phyloP scores from a whole-genome alignment of 805 yeast species.

The Candida pseudoglaebosa region DNA sequence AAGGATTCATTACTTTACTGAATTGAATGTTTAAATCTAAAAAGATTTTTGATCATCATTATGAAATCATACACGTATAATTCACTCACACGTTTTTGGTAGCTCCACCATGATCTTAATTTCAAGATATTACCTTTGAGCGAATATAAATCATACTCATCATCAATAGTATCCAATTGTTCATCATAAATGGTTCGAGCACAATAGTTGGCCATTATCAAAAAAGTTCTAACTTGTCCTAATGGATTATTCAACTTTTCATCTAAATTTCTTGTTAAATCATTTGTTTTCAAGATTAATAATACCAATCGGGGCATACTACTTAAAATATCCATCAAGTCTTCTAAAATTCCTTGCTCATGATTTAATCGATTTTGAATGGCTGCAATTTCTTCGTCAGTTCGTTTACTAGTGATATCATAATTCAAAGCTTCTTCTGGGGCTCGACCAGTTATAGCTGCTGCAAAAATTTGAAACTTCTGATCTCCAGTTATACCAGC shows the following conservation, averaged over 20 bases:
- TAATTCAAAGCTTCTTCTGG: slow-evolving; percentile 68
- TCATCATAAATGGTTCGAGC: slow-evolving; percentile 76
- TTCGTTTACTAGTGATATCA: slow-evolving; percentile 51
- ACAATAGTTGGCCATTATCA: slow-evolving; percentile 88
- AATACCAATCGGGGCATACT: slow-evolving; percentile 82
- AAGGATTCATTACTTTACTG: too few species aligned
- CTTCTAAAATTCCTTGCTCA: slow-evolving; percentile 62
- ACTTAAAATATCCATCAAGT: slow-evolving; percentile 74
- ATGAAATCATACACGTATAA: slow-evolving; percentile 32
- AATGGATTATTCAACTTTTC: slow-evolving; percentile 77
- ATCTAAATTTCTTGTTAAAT: slow-evolving; percentile 83
- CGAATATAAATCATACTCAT: slow-evolving; percentile 16
- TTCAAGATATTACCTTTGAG: slow-evolving; percentile 13
- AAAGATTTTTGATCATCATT: slow-evolving; percentile 17
- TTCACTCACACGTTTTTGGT: slow-evolving; percentile 27
- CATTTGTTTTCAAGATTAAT: slow-evolving; percentile 88
- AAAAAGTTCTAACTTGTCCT: slow-evolving; percentile 82
- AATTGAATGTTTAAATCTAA: slow-evolving; percentile 1
- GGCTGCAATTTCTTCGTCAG: slow-evolving; percentile 56
- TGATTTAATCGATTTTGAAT: slow-evolving; percentile 61
- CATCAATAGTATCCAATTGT: slow-evolving; percentile 38
- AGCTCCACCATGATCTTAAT: slow-evolving; percentile 28
- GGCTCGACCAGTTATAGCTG: slow-evolving; percentile 94
- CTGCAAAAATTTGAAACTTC: slow-evolving; percentile 74
- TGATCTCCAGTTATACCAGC: slow-evolving; percentile 76